These are phyloP conservation scores for Ocimum tenuiflorum DNA, from an alignment of 257 asterid species.

Conservation along the genomic window DNA sequence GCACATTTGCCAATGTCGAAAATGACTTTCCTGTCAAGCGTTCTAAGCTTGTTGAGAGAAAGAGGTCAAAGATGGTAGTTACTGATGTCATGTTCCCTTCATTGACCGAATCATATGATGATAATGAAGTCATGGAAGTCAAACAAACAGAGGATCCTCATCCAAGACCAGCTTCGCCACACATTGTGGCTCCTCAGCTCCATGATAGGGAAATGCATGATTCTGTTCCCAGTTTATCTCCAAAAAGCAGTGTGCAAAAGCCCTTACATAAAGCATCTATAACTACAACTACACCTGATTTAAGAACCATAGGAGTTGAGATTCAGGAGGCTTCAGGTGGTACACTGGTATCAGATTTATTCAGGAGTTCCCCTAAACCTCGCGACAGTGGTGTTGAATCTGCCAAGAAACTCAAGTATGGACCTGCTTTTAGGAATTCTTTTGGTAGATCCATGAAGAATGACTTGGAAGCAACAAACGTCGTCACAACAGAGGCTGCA, in stretches of 20 bases:
- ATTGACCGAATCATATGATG: conserved; percentile 28
- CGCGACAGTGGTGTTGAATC: conserved; percentile 31
- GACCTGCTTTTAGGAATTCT: conserved; percentile 42
- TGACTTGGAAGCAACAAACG: conserved; percentile 32
- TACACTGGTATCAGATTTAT: conserved; percentile 28
- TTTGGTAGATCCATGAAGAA: conserved; percentile 32
- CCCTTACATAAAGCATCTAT: conserved; percentile 22
- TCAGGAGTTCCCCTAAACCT: conserved; percentile 32
- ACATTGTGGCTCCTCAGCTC: conserved; percentile 31
- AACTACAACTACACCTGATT: conserved; percentile 24
- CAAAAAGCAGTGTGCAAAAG: conserved; percentile 31
- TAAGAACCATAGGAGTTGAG: conserved; percentile 21
- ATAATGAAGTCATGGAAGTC: conserved; percentile 23
- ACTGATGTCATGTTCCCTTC: conserved; percentile 56
- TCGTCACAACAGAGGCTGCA: conserved; percentile 26
- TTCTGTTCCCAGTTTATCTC: conserved; percentile 36
- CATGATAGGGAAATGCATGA: conserved; percentile 56
- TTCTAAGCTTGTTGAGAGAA: conserved; percentile 69
- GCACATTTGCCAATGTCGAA: conserved; percentile 57
- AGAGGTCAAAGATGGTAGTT: conserved; percentile 55
- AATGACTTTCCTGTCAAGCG: conserved; percentile 77
- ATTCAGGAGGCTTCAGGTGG: conserved; percentile 32
- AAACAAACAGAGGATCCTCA: conserved; percentile 28
- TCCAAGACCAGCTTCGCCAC: conserved; percentile 22
- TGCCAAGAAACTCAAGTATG: conserved; percentile 30